Evolutionary conservation across 129 eudicot genomes (phyloP).

Genomic region (Saussurea involucrata): DNA sequence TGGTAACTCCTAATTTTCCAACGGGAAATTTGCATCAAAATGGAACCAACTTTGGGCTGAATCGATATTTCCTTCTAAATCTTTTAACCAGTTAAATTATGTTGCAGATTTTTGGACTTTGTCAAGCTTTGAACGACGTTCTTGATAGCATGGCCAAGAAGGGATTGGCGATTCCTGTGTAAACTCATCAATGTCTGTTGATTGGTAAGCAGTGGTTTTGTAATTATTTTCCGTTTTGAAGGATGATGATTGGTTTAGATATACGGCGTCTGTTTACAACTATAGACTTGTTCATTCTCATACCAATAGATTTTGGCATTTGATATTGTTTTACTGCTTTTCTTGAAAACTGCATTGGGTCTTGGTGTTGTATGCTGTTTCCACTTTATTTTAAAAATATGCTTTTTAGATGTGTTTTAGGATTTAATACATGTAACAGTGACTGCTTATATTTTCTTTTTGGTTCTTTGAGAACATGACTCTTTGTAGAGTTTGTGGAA

Average conservation of each 20-base stretch:
- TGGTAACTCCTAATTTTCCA: neutral
- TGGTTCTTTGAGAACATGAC: no score
- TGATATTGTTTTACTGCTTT: neutral
- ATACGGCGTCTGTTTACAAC: neutral
- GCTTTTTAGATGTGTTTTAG: neutral
- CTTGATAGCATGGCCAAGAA: conserved; percentile 97
- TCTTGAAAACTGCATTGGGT: neutral
- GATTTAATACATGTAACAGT: neutral
- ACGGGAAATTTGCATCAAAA: neutral
- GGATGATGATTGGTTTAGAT: neutral
- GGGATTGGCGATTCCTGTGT: conserved; percentile 84
- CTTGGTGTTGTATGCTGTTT: neutral
- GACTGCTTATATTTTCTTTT: no score
- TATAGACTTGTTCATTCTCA: neutral
- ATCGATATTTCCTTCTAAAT: neutral
- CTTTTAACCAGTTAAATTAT: neutral
- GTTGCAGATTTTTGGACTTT: conserved; percentile 88
- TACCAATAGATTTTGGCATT: neutral
- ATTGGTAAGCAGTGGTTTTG: conserved; percentile 2
- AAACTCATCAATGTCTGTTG: conserved; percentile 13
- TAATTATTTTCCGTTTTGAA: conserved; percentile 16
- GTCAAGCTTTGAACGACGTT: conserved; percentile 89
- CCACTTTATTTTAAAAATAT: neutral
- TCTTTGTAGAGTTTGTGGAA: no score
- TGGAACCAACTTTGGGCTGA: neutral